Conservation (phyloP, 805 yeast genomes). For the Kuraishia floccosa region DNA sequence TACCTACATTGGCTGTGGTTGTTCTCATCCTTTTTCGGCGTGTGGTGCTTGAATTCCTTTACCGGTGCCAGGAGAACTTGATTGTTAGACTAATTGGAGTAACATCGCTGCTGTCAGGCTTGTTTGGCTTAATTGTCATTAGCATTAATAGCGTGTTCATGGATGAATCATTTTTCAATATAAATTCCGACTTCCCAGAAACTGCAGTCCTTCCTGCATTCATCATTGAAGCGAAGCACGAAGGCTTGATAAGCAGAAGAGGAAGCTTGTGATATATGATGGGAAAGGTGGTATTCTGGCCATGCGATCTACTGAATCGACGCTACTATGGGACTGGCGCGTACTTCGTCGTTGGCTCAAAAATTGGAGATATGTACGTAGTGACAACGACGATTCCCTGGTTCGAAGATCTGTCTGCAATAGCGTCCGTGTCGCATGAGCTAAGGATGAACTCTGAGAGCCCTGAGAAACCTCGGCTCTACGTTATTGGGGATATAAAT, state of each 20-base stretch:
- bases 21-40: background rate
- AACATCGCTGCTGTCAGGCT: background rate
- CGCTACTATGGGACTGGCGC: no score
- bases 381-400: conserved; percentile 2
- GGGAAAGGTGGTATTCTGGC: conserved; percentile 16
- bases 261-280: no score
- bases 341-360: no score
- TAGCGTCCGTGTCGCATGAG: no score
- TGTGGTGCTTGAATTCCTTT: background rate
- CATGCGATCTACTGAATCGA: conserved; percentile 10
- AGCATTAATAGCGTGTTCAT: background rate
- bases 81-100: conserved; percentile 2
- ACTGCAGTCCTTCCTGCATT: conserved; percentile 1
- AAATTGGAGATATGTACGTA: no score
- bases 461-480: no score
- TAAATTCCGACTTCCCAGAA: background rate
- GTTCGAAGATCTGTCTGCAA: no score
- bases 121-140: background rate
- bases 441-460: no score
- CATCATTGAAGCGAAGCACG: no score
- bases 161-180: conserved; percentile 1
- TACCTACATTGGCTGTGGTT: background rate
- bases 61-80: background rate
- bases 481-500: no score
- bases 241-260: no score